Evolutionary conservation across 805 yeast species (phyloP).

Genomic region (Vanderwaltozyma tropicalis): DNA sequence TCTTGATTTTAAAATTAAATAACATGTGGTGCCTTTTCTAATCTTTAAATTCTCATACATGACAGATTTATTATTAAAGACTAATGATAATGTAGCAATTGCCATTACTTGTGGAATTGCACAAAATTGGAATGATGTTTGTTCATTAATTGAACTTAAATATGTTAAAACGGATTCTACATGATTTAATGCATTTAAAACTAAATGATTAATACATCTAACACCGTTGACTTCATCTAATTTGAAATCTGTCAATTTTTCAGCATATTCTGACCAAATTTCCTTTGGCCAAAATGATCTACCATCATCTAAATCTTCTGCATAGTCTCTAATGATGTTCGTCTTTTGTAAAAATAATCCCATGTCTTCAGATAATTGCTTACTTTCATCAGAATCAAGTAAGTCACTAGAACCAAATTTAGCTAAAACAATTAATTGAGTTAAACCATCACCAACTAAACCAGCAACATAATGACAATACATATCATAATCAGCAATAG

Average conservation of each 20-base stretch:
- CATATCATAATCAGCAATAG: slow-evolving; percentile 72
- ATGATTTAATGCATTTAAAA: slow-evolving; percentile 68
- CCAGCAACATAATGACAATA: slow-evolving; percentile 98
- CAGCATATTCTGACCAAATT: slow-evolving; percentile 79
- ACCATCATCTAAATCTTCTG: slow-evolving; percentile 85
- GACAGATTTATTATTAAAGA: slow-evolving; percentile 70
- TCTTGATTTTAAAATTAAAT: slow-evolving; percentile 62
- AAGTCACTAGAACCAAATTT: slow-evolving; percentile 48
- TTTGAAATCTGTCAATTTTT: slow-evolving; percentile 46
- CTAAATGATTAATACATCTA: slow-evolving; percentile 71
- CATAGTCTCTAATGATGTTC: slow-evolving; percentile 88
- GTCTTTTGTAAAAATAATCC: slow-evolving; percentile 93
- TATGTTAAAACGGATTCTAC: slow-evolving; percentile 67
- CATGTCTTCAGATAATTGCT: slow-evolving; percentile 68
- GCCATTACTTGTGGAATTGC: slow-evolving; percentile 99
- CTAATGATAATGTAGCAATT: slow-evolving; percentile 80
- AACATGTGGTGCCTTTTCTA: slow-evolving; percentile 80
- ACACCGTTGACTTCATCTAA: slow-evolving; percentile 42
- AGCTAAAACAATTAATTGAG: slow-evolving; percentile 71
- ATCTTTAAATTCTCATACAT: slow-evolving; percentile 71
- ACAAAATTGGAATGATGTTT: slow-evolving; percentile 79
- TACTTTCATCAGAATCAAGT: slow-evolving; percentile 38
- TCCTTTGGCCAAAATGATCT: slow-evolving; percentile 94
- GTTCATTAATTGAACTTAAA: slow-evolving; percentile 67
- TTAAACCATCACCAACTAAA: slow-evolving; percentile 90